phyloP scores from a whole-genome alignment of 2,329 filamentous ascomycete genomes.

The Parascedosporium putredinis region DNA sequence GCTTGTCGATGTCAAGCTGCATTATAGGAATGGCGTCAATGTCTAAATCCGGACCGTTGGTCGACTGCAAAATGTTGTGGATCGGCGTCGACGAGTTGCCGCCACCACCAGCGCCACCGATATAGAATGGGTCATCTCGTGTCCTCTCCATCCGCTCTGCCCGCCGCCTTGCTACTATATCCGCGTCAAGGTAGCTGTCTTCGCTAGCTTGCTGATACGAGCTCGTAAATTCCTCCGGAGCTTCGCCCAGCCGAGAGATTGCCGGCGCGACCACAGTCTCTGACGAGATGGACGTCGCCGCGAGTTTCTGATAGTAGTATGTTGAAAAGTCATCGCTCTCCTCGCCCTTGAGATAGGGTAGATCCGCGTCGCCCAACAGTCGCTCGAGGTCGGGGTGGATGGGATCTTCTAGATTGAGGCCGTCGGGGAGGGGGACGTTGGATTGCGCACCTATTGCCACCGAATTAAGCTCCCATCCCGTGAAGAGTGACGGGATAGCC shows the following conservation, averaged over 20 bases:
- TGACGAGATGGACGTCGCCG: conserved; percentile 40
- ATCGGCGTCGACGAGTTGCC: conserved; percentile 62
- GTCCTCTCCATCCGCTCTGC: conserved; percentile 73
- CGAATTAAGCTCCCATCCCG: conserved; percentile 81
- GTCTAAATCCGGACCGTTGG: conserved; percentile 71
- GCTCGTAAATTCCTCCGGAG: conserved; percentile 34
- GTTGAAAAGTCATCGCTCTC: conserved; percentile 57
- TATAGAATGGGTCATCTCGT: conserved; percentile 93
- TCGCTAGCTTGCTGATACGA: conserved; percentile 53
- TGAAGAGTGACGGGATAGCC: conserved; percentile 80
- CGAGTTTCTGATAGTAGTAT: conserved; percentile 51
- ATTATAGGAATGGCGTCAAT: conserved; percentile 95
- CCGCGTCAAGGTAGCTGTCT: conserved; percentile 59
- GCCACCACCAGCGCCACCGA: conserved; percentile 43
- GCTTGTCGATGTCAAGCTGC: conserved; percentile 60
- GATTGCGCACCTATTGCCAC: conserved; percentile 73
- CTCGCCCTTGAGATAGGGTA: conserved; percentile 34
- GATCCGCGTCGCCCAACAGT: conserved; percentile 52
- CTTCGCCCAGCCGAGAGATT: conserved; percentile 40
- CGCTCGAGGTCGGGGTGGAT: conserved; percentile 66
- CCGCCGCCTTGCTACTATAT: conserved; percentile 63
- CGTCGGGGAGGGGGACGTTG: conserved; percentile 71
- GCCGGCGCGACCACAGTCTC: conserved; percentile 39
- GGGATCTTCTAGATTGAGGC: conserved; percentile 67
- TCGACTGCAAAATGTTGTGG: conserved; percentile 61